Evolutionary conservation across 768 basidiomycete species (phyloP).

Genomic region (Termitomyces sp.): DNA sequence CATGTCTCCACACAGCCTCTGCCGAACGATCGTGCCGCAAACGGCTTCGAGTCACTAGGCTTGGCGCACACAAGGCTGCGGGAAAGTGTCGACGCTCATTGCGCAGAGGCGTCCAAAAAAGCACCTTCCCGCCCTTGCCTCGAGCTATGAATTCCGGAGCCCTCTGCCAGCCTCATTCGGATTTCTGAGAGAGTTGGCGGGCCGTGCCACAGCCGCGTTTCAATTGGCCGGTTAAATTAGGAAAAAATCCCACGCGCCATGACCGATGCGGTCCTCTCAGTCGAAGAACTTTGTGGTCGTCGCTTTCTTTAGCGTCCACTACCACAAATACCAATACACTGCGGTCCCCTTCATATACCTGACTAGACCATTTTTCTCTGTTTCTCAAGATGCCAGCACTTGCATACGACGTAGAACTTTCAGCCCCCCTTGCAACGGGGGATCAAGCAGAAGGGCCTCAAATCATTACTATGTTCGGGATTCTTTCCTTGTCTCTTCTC

Average conservation of each 20-base stretch:
- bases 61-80: neutral
- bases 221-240: neutral
- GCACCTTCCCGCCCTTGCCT: neutral
- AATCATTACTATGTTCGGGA: conserved; percentile 40
- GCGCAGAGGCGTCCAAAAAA: neutral
- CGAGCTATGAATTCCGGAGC: neutral
- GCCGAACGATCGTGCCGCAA: neutral
- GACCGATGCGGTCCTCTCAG: conserved; percentile 16
- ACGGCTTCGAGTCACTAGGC: neutral
- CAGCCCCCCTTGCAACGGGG: neutral
- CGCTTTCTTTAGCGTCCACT: neutral
- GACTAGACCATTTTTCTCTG: neutral
- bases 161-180: neutral
- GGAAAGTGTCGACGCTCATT: neutral
- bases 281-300: neutral
- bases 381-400: conserved; percentile 1
- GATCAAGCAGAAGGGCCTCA: conserved; percentile 12
- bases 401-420: neutral
- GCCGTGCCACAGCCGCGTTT: neutral
- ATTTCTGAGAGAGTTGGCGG: neutral
- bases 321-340: neutral
- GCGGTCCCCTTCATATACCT: neutral
- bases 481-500: conserved; percentile 60
- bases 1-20: neutral
- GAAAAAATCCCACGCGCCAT: neutral